Base-by-base conservation (phyloP, 2,329 filamentous ascomycete species). In the Epicoccum sorghinum region DNA sequence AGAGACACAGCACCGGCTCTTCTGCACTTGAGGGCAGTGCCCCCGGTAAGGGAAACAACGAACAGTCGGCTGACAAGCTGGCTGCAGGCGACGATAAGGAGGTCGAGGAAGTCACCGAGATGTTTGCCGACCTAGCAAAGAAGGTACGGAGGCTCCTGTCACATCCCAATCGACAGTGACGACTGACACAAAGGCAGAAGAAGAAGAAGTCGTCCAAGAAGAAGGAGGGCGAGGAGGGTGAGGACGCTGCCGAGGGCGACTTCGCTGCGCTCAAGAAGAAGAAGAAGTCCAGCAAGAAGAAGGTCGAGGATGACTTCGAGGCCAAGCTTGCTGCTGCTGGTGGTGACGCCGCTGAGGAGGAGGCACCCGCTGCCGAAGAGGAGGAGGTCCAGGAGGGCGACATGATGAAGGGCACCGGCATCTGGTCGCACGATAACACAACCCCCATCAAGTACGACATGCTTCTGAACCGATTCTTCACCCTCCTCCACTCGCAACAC, bases 381-480 rank as follows among this genome's bases (percentile, higher is more conserved):
- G 80, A 66, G 76, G 81, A 62, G 74, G 81, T 82, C 48, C 83
- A 86, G 55, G 72, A 76, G 57, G 92, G 91, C 64, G 91, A 96
- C 70, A 89, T 92, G 82, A 87, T 93, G 66, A 84, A 87, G 74
- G 93, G 93, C 65, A 96, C 91, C 38, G 93, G 93, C 59, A 90
- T 96, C 79, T 97, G 91, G 91, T 80, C 83, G 63, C 92, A 96
- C 81, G 86, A 93, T 71, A 86, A 89, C 75, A 87, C 85, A 53
- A 86, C 87, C 73, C 77, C 87, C 61, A 91, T 98, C 78, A 87
- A 84, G 72, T 99, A 97, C 84, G 85, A 87, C 70, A 84, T 92
- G 60, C 87, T 99, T 45, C 87, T 98, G 63, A 85, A 83, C 71
- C 91, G 95, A 66, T 99, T 99, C 85, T 99, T 97, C 86, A 89